phyloP scores from a whole-genome alignment of 192 early-diverging fungal species.

The Mortierella hygrophila region DNA sequence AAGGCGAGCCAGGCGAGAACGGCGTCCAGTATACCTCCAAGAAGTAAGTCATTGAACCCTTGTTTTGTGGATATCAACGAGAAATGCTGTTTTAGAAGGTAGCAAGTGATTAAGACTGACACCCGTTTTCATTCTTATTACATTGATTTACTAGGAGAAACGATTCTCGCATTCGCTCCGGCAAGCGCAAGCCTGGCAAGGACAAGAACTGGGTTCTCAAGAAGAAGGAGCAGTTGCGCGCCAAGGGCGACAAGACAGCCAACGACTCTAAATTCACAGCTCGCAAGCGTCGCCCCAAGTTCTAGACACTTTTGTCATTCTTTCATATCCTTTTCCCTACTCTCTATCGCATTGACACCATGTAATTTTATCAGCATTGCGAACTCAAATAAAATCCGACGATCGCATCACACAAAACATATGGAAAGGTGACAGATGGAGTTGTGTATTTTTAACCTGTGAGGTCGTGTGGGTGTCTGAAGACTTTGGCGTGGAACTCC shows the following conservation, averaged over 20 bases:
- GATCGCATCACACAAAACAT: constrained; percentile 1
- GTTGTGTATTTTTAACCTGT: too few relatives aligned
- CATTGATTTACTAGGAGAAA: constrained; percentile 37
- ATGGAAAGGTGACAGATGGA: neutral
- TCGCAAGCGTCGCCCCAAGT: constrained; percentile 89
- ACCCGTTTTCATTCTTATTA: neutral
- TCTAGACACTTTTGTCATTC: constrained; percentile 61
- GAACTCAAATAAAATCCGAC: constrained; percentile 15
- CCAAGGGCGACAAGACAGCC: constrained; percentile 81
- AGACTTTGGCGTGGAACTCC: neutral
- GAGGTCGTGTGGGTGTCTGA: neutral
- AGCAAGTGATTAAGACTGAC: neutral
- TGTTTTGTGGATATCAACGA: neutral
- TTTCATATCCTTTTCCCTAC: neutral
- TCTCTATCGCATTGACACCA: neutral
- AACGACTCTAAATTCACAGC: constrained; percentile 95
- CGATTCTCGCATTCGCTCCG: constrained; percentile 49
- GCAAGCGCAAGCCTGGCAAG: constrained; percentile 75
- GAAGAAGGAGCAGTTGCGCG: constrained; percentile 90
- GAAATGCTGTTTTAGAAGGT: neutral
- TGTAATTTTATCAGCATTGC: neutral
- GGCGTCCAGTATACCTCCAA: constrained; percentile 61
- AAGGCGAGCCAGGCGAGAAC: constrained; percentile 56
- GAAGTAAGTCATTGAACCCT: constrained; percentile 24
- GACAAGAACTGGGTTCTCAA: constrained; percentile 90